Evolutionary conservation across 441 rosid species (phyloP), one percentile per base, ranked within the genome.

Genomic region (Syzygium syzygioides): DNA sequence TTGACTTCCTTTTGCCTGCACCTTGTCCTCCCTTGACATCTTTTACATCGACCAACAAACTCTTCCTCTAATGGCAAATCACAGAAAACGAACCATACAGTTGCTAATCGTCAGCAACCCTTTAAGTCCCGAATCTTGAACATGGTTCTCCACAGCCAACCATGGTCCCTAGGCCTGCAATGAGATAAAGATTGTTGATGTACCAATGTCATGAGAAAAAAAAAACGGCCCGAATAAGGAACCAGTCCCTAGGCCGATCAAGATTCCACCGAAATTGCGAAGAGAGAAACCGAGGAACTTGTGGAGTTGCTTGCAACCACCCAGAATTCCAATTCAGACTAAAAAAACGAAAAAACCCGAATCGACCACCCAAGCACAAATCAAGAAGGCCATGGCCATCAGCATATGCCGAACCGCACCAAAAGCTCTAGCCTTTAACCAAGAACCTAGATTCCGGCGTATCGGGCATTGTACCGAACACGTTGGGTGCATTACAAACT

Each of bases 1-100:
- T 60, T 94, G 90, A 89, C 88, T 92, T 83, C 88, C 80, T 76
- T 83, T 92, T 55, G 62, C 83, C 91, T 90, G 93, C 96, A 95
- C 94, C 84, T 89, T 41, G 41, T 62, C 50, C 53, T 17, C 85
- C 26, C 23, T 19, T 48, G 53, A 76, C n/a, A 41, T 26, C 41
- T 23, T 71, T 76, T 26, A 23, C 52, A 23, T 12, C 52, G 10
- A 76, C n/a, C 52, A 76, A 41, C 3, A 13, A 41, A 76, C 83
- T 76, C 52, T 76, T 76, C 26, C 83, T 76, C 53, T 41, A 76
- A 41, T 76, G 83, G 52, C 83, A 76, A 23, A 76, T 76, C 83
- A 76, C 83, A 41, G 83, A 41, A 76, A 76, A 41, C 83, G 18
- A 76, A 76, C 52, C 53, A 41, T 23, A 41, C 28, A 41, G 28